Evolutionary conservation across 2,329 filamentous ascomycete genomes (phyloP).

Genomic region (Scedosporium apiospermum): DNA sequence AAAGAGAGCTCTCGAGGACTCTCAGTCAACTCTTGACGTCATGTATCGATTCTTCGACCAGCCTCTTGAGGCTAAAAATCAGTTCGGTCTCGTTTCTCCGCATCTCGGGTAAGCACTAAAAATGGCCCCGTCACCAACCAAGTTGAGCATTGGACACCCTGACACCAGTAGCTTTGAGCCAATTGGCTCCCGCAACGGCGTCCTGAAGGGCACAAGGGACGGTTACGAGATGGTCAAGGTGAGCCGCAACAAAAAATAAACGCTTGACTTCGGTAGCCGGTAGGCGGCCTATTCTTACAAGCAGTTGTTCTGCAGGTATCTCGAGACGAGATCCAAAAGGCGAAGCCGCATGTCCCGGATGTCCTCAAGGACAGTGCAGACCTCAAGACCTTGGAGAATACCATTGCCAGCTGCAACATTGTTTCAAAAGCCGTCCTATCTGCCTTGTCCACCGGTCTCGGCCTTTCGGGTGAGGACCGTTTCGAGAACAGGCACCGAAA

Average conservation of each 20-base stretch:
- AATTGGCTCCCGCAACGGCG: conserved; percentile 37
- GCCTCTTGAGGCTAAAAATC: conserved; percentile 45
- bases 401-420: conserved; percentile 40
- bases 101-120: conserved; percentile 33
- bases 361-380: conserved; percentile 39
- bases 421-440: conserved; percentile 40
- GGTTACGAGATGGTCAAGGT: conserved; percentile 45
- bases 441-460: conserved; percentile 37
- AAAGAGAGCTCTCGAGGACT: conserved; percentile 40
- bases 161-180: conserved; percentile 33
- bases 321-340: conserved; percentile 38
- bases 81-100: conserved; percentile 42
- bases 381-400: conserved; percentile 36
- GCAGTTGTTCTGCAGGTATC: conserved; percentile 19
- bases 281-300: too few relatives aligned
- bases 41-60: conserved; percentile 47
- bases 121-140: background rate
- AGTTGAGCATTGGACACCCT: background rate
- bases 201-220: conserved; percentile 36
- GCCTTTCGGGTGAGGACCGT: conserved; percentile 32
- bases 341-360: conserved; percentile 33
- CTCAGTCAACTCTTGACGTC: conserved; percentile 40
- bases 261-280: too few relatives aligned
- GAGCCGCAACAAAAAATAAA: too few relatives aligned
- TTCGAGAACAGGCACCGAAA: conserved; percentile 44